Conservation (phyloP, 108 stramenopile species). For the Pinguiococcus pyrenoidosus region DNA sequence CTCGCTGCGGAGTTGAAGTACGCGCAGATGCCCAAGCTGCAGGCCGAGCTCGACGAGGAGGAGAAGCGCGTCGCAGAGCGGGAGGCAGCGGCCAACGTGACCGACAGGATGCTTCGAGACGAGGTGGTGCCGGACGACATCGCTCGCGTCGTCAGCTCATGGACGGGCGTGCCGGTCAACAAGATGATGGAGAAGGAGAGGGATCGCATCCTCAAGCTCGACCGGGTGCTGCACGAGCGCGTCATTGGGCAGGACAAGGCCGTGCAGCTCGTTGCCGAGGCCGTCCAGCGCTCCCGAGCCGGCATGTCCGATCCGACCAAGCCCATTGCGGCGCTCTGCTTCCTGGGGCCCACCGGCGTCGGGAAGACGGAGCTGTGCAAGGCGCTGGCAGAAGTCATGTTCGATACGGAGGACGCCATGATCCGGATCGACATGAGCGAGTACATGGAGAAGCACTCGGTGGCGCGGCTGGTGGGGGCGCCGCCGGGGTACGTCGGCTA, state of each 20-base stretch:
- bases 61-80: slow-evolving; percentile 46
- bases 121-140: slow-evolving; percentile 86
- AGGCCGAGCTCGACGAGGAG: slow-evolving; percentile 54
- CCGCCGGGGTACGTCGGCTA: slow-evolving; percentile 95
- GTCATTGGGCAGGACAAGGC: slow-evolving; percentile 83
- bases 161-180: slow-evolving; percentile 79
- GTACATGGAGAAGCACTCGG: slow-evolving; percentile 84
- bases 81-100: slow-evolving; percentile 46
- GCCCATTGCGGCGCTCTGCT: slow-evolving; percentile 70
- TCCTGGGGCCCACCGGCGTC: slow-evolving; percentile 60
- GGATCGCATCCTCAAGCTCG: slow-evolving; percentile 62
- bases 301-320: slow-evolving; percentile 66
- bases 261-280: slow-evolving; percentile 60
- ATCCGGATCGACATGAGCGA: slow-evolving; percentile 94
- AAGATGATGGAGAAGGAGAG: slow-evolving; percentile 73
- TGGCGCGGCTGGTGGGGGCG: slow-evolving; percentile 61
- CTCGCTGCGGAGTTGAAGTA: slow-evolving; percentile 83
- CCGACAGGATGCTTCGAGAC: slow-evolving; percentile 52
- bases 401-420: slow-evolving; percentile 80
- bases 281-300: slow-evolving; percentile 66
- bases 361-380: slow-evolving; percentile 85
- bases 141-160: slow-evolving; percentile 66
- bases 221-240: slow-evolving; percentile 55
- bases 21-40: slow-evolving; percentile 77
- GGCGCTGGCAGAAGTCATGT: slow-evolving; percentile 66